Evolutionary conservation across 2,329 filamentous ascomycete species (phyloP).

Genomic region (Beauveria pseudobassiana): DNA sequence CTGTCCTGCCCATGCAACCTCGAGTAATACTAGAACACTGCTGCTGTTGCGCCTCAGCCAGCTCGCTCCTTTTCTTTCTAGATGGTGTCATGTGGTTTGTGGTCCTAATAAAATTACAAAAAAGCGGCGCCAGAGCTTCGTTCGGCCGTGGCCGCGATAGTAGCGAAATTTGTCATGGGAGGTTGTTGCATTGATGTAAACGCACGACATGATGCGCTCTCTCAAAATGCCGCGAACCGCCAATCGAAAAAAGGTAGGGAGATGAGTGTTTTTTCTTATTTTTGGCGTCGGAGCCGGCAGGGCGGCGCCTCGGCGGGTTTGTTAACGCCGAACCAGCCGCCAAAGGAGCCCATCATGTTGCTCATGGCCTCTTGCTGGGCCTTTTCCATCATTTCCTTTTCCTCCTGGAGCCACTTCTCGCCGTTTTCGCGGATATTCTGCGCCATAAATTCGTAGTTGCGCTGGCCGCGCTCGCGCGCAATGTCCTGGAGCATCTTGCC

Average conservation of each 20-base stretch:
- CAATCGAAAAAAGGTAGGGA: neutral
- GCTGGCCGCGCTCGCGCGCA: conserved; percentile 83
- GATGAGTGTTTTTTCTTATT: neutral
- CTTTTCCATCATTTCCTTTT: conserved; percentile 82
- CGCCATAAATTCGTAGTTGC: conserved; percentile 83
- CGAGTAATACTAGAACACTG: conserved; percentile 6
- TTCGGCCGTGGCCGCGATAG: neutral
- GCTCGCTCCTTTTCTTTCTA: conserved; percentile 7
- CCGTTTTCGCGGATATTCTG: conserved; percentile 89
- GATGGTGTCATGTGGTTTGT: neutral
- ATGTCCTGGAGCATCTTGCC: conserved; percentile 98
- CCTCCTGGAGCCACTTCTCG: conserved; percentile 92
- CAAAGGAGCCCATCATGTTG: conserved; percentile 76
- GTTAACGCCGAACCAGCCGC: conserved; percentile 22
- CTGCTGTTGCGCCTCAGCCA: conserved; percentile 6
- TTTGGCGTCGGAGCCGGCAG: neutral
- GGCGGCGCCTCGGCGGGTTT: conserved; percentile 13
- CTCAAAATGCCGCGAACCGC: neutral
- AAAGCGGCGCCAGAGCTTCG: neutral
- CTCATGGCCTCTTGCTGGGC: conserved; percentile 84
- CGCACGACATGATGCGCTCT: neutral
- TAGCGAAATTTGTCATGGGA: neutral
- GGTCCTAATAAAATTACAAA: conserved; percentile 10
- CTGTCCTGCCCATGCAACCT: conserved; percentile 10
- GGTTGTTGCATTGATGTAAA: neutral